Evolutionary conservation across 345 rosid genomes (phyloP), one percentile per base, ranked within the genome.

Genomic region (Eucalyptus microcorys): DNA sequence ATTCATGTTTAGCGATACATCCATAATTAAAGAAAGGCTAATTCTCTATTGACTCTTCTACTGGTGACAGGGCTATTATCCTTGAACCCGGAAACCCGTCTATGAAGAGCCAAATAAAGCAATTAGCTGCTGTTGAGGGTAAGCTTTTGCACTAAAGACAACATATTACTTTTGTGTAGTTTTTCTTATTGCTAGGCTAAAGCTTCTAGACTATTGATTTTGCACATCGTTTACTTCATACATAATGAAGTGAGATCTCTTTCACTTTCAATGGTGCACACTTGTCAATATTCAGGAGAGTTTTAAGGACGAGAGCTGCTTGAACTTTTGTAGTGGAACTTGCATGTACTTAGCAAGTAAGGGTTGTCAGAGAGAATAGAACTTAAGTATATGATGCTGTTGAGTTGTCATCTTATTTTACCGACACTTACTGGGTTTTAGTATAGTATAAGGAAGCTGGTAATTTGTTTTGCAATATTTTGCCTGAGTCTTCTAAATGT

Each of bases 51-150:
- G 87, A 52, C 86, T 87, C 87, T 53, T 13, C 59, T 86, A 34
- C n/a, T 91, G 88, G 52, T 93, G 89, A 49, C 96, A 98, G 99
- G 94, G 96, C 99, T 88, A 97, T 98, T 91, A 94, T 97, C 66
- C 92, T 98, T 90, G 99, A 98, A 68, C 95, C 92, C 89, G 99
- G 95, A 88, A 96, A 93, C 92, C 97, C 99, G 34, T 92, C 97
- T 43, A 89, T 94, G 94, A 94, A 95, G 91, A 91, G 88, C 91
- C 97, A 95, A 88, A 90, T 94, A 88, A 94, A 95, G 95, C 95
- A 94, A 91, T 57, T 97, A 90, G 97, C 92, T 87, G 97, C 92
- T 90, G 98, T 92, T 85, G 99, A 98, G 93, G 95, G 99, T 98
- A 94, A 91, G 91, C 47, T 40, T 76, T 40, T 76, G 26, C 47